Percentiles rank a stretch among this genome's conserved stretches.
Conservation (phyloP, 805 yeast genomes). For the Isabelozyma pseudorhagii region DNA sequence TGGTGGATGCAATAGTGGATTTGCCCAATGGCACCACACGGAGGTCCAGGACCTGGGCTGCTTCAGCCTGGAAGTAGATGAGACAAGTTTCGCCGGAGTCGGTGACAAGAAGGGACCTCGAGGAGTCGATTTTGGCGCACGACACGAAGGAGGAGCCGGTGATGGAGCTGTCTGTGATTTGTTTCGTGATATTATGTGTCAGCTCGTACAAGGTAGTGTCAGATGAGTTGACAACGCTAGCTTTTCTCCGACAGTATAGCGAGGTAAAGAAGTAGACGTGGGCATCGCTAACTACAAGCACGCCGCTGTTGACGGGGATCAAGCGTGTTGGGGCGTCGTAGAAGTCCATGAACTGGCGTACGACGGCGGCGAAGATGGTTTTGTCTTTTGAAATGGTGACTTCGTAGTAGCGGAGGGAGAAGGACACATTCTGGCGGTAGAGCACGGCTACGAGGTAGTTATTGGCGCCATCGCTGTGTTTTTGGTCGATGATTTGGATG, state of each 20-base stretch:
- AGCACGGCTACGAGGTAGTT: constrained; percentile 20
- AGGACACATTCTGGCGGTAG: constrained; percentile 31
- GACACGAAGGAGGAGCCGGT: neutral
- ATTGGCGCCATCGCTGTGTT: neutral
- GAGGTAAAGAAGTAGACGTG: constrained; percentile 27
- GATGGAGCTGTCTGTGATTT: constrained; percentile 7
- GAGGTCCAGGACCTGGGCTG: constrained; percentile 9
- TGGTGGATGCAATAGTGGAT: constrained; percentile 25
- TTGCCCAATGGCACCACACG: constrained; percentile 22
- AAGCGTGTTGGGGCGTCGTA: constrained; percentile 26
- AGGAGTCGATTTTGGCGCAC: constrained; percentile 20
- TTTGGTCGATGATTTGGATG: constrained; percentile 8
- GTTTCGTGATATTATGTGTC: neutral
- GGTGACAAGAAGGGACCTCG: constrained; percentile 23
- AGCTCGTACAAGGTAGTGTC: neutral
- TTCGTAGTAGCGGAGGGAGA: constrained; percentile 28
- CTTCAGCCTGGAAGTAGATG: constrained; percentile 13
- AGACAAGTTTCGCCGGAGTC: constrained; percentile 27
- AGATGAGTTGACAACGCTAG: neutral
- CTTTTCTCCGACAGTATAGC: neutral
- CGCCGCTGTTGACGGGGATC: constrained; percentile 22
- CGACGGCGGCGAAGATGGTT: constrained; percentile 2
- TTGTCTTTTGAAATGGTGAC: constrained; percentile 5
- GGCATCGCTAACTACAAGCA: constrained; percentile 22
- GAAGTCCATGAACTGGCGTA: constrained; percentile 25